Conservation (phyloP, 2,329 filamentous ascomycete species). For the Sclerotiophoma versabilis region DNA sequence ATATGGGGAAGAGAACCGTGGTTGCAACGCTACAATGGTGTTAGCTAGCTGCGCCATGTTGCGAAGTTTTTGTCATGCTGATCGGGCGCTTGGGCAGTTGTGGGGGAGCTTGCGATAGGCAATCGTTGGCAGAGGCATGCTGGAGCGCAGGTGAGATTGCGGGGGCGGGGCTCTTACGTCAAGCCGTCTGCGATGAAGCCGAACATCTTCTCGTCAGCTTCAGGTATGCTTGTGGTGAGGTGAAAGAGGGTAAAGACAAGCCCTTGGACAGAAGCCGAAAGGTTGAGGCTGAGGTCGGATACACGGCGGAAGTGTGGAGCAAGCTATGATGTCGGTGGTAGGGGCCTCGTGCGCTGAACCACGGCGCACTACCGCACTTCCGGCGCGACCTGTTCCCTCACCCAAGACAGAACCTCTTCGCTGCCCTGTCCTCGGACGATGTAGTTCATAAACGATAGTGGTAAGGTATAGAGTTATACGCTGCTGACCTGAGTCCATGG, state of each 20-base stretch:
- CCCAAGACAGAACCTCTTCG: background rate
- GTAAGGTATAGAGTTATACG: background rate
- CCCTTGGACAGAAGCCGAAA: conserved; percentile 14
- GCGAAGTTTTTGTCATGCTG: conserved; percentile 5
- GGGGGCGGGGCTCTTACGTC: conserved; percentile 46
- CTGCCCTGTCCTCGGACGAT: background rate
- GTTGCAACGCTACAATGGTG: conserved; percentile 54
- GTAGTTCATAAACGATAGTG: background rate
- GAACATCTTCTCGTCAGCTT: conserved; percentile 37
- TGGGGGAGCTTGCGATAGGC: conserved; percentile 17
- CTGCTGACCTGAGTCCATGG: background rate
- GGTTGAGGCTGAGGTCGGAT: conserved; percentile 26
- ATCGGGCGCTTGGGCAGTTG: conserved; percentile 21
- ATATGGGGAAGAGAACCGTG: conserved; percentile 92
- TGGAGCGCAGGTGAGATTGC: conserved; percentile 26
- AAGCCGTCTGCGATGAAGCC: conserved; percentile 49
- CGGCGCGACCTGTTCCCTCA: conserved; percentile 3
- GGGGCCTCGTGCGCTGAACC: conserved; percentile 15
- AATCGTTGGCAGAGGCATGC: background rate
- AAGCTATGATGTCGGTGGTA: conserved; percentile 21
- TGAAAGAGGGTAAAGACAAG: conserved; percentile 1
- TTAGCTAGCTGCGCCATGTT: conserved; percentile 21
- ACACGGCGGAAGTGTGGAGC: conserved; percentile 28
- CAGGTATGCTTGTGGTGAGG: conserved; percentile 2
- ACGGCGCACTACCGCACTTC: conserved; percentile 19